Conservation (phyloP, 2,329 filamentous ascomycete genomes). For the Penicillium sp. region DNA sequence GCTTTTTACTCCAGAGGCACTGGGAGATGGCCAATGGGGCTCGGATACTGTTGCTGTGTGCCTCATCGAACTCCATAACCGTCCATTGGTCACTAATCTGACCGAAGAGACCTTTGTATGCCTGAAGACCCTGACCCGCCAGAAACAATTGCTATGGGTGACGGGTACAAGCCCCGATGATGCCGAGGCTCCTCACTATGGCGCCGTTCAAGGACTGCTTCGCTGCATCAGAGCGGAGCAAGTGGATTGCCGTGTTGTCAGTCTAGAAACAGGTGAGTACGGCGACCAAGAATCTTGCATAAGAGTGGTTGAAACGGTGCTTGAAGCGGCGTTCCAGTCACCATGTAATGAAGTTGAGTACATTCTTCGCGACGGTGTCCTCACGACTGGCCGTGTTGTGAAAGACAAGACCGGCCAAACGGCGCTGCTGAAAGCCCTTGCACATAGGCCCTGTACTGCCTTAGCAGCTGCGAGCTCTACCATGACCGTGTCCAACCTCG, state of each 20-base stretch:
- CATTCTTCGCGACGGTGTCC: constrained; percentile 14
- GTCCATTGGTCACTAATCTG: background rate
- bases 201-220: constrained; percentile 16
- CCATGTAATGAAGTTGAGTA: constrained; percentile 19
- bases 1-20: background rate
- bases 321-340: constrained; percentile 9
- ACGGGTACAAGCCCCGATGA: constrained; percentile 4
- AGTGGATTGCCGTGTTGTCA: constrained; percentile 12
- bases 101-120: constrained; percentile 7
- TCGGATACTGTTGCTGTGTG: background rate
- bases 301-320: constrained; percentile 1
- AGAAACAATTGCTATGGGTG: constrained; percentile 8
- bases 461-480: background rate
- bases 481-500: background rate
- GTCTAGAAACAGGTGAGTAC: constrained; percentile 3
- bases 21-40: background rate
- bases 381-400: constrained; percentile 17
- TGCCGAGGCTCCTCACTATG: constrained; percentile 10
- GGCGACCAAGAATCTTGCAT: background rate
- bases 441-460: constrained; percentile 14
- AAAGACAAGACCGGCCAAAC: constrained; percentile 16
- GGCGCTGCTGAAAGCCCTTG: constrained; percentile 5
- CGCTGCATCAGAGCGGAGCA: constrained; percentile 22
- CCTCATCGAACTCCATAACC: background rate
- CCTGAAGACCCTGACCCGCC: constrained; percentile 3